Evolutionary conservation across 2,329 filamentous ascomycete genomes (phyloP), one percentile per base, ranked within the genome.

Genomic region (Ceratocystis ficicola): DNA sequence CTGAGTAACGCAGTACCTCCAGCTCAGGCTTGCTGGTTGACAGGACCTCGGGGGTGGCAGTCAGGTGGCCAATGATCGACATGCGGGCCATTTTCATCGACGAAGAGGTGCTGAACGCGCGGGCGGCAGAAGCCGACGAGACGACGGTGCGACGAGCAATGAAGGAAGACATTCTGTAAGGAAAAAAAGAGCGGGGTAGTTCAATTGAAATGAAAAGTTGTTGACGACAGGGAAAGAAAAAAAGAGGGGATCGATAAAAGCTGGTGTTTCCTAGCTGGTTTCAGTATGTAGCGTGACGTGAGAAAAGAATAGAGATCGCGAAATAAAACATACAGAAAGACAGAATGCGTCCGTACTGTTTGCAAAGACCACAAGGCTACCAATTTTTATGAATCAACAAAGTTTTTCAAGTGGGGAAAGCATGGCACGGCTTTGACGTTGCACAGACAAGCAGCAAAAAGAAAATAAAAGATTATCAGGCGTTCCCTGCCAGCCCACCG

Each of bases 61-160:
- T 90, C 63, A 99, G 85, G 75, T 91, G 88, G 73, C 94, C 94
- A 71, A 96, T 82, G 75, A 99, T 80, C 72, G 86, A 88, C 79
- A 99, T 88, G 76, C 86, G 88, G 71, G 94, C 89, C 70, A 94
- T 73, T 69, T 81, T 77, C 69, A 83, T 81, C 62, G 83, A 76
- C 50, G 85, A 78, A 57, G 87, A 86, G 71, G 86, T 85, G 78
- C 85, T 90, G 83, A 96, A 96, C 73, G 86, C 77, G 76, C 90
- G 90, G 69, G 77, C 71, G 67, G 77, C 71, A 70, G 74, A 77
- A 73, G 76, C 76, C 73, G 77, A 74, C 71, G 71, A 76, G 62
- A 64, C 44, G 77, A 77, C 76, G 76, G 77, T 77, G 76, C 79
- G 75, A 76, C 80, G 77, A 78, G 81, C 73, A 75, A 83, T 74